Evolutionary conservation across 2,329 filamentous ascomycete species (phyloP), one percentile per base, ranked within the genome.

Genomic region (Fusarium sp.): DNA sequence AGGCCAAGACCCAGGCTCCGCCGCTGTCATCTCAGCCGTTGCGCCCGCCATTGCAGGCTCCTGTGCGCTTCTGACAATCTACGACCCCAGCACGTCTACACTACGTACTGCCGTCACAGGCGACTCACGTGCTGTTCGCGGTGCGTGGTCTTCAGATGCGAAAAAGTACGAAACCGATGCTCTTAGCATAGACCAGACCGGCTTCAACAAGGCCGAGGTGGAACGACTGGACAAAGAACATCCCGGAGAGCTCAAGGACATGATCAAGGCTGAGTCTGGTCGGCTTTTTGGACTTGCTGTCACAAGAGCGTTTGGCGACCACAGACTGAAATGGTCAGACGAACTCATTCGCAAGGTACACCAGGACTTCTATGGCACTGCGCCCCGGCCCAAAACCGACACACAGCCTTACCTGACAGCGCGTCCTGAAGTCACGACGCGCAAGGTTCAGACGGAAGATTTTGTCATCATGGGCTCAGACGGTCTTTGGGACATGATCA

Each of bases 381-480:
- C 69, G 1, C 81, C 81, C 0, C 77, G 74, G 1, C 83, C 85
- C 3, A 77, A 80, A 15, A 78, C 77, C 63, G 76, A 80, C 50
- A 86, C 87, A 1, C 89, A 88, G 4, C 90, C 90, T 0, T 92
- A 92, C 75, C 77, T 92, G 68, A 91, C 87, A 0, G 89, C 89
- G 1, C 84, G 88, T 70, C 90, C 90, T 0, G 88, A 88, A 30
- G 80, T 92, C 24, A 88, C 83, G 3, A 87, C 85, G 5, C 86
- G 83, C 1, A 76, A 78, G 30, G 77, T 91, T 7, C 77, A 83
- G 7, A 76, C 79, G 0, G 77, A 77, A 1, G 78, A 79, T 21
- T 92, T 92, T 69, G 75, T 91, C 50, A 89, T 92, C 62, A 80
- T 92, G 67, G 89, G 88, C 0, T 86, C 84, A 1, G 89, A 92